Percentiles rank a stretch among this genome's conserved stretches.
These are phyloP conservation scores for Wickerhamomyces sp. DNA, from an alignment of 1,139 yeast genomes.

Conservation along the genomic window DNA sequence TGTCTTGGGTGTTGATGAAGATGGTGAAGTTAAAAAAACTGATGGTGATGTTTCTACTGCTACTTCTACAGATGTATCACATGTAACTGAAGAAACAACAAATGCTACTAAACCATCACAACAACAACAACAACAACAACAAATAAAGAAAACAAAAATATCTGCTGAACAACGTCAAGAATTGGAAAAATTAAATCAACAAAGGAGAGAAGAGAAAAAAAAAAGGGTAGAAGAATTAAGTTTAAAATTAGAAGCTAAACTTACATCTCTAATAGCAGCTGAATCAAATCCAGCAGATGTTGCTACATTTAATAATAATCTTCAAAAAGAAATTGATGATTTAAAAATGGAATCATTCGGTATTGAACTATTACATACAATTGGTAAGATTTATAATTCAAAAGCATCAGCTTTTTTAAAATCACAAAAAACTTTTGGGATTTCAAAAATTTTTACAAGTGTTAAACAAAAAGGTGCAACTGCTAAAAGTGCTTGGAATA, in stretches of 20 bases:
- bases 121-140: too few species aligned
- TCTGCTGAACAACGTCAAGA: conserved; percentile 52
- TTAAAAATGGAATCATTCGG: conserved; percentile 82
- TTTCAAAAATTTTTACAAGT: conserved; percentile 57
- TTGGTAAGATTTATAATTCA: conserved; percentile 59
- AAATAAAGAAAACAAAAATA: conserved; percentile 27
- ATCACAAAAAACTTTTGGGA: conserved; percentile 67
- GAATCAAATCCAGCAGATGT: conserved; percentile 27
- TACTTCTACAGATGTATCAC: conserved; percentile 6
- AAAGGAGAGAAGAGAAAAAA: conserved; percentile 49
- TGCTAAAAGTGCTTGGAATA: conserved; percentile 61
- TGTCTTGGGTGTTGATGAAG: conserved; percentile 30
- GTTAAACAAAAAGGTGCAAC: conserved; percentile 72
- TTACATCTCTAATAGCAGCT: conserved; percentile 30
- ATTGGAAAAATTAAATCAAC: conserved; percentile 46
- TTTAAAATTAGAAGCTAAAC: conserved; percentile 38
- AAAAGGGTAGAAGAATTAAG: conserved; percentile 52
- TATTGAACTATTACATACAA: conserved; percentile 63
- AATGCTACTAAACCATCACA: background rate
- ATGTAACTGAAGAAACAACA: conserved; percentile 6
- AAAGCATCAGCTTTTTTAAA: conserved; percentile 51
- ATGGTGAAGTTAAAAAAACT: conserved; percentile 15
- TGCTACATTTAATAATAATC: conserved; percentile 35
- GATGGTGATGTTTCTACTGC: conserved; percentile 2
- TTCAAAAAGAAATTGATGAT: conserved; percentile 59